A percentile compares a stretch with the other conserved stretches of the same genome.
Evolutionary conservation across 106 monocot species (phyloP).

Genomic region (Dendrobium officinale): DNA sequence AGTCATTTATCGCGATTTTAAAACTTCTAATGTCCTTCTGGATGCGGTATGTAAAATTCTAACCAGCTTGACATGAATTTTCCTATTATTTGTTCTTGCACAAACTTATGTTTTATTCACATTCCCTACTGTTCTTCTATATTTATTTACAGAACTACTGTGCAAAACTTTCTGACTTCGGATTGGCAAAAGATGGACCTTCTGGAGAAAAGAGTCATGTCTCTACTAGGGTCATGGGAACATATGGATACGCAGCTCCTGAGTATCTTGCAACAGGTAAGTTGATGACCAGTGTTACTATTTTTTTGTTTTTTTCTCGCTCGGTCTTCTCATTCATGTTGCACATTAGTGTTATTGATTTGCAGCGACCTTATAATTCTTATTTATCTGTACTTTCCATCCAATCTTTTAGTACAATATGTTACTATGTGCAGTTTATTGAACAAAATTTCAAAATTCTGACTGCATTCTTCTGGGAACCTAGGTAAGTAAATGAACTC

Average conservation of each 20-base stretch:
- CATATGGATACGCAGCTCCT: constrained; percentile 77
- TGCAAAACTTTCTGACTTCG: constrained; percentile 84
- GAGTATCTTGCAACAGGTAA: constrained; percentile 83
- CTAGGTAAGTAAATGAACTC: too few species aligned
- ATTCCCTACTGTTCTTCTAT: neutral
- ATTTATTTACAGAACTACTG: constrained; percentile 41
- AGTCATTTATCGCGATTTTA: constrained; percentile 97
- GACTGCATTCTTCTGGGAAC: too few species aligned
- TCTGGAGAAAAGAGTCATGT: constrained; percentile 75
- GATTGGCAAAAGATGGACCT: constrained; percentile 85
- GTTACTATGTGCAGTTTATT: too few species aligned
- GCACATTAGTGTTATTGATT: neutral
- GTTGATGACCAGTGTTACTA: neutral
- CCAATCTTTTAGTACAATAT: too few species aligned
- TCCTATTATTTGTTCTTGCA: neutral
- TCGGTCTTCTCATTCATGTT: neutral
- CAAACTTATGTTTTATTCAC: neutral
- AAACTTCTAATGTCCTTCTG: constrained; percentile 71
- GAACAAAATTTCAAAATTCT: too few species aligned
- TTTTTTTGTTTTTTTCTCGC: neutral
- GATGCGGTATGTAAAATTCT: constrained; percentile 40
- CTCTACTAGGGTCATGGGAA: constrained; percentile 81
- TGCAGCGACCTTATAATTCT: neutral
- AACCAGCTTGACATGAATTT: neutral
- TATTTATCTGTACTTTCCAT: neutral